Evolutionary conservation across 139 green algal genomes (phyloP).

Genomic region (Nannochloris sp.): DNA sequence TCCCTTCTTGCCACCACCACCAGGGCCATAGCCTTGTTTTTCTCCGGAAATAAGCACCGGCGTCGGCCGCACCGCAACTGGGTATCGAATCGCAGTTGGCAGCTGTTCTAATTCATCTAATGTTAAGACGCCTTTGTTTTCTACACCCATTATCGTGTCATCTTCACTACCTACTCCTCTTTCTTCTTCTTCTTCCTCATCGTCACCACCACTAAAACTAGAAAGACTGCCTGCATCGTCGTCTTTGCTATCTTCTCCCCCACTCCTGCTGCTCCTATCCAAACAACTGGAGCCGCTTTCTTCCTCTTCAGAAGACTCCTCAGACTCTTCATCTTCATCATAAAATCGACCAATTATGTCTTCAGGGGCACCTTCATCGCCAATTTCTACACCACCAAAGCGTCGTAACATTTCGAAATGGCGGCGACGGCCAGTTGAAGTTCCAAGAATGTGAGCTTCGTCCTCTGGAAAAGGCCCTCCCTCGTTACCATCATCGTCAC

Average conservation of each 20-base stretch:
- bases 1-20: no score
- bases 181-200: not conserved
- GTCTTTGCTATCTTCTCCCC: not conserved
- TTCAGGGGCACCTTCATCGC: conserved; percentile 7
- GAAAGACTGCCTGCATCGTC: not conserved
- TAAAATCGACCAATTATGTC: conserved; percentile 3
- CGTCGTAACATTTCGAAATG: conserved; percentile 4
- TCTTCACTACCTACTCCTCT: not conserved
- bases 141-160: no score
- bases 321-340: not conserved
- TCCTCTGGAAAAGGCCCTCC: conserved; percentile 12
- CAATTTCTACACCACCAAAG: conserved; percentile 6
- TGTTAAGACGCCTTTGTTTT: not conserved
- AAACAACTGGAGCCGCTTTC: not conserved
- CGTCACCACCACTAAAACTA: not conserved
- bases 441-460: not conserved
- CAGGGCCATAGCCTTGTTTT: no score
- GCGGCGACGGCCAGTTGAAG: not conserved
- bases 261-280: not conserved
- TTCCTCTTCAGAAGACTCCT: not conserved
- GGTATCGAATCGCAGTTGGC: conserved; percentile 15
- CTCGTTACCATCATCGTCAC: not conserved
- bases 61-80: conserved; percentile 1
- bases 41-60: not conserved
- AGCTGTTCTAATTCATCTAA: conserved; percentile 11